Conservation (phyloP, 176 grass and related monocot genomes). For the Cenchrus americanus region DNA sequence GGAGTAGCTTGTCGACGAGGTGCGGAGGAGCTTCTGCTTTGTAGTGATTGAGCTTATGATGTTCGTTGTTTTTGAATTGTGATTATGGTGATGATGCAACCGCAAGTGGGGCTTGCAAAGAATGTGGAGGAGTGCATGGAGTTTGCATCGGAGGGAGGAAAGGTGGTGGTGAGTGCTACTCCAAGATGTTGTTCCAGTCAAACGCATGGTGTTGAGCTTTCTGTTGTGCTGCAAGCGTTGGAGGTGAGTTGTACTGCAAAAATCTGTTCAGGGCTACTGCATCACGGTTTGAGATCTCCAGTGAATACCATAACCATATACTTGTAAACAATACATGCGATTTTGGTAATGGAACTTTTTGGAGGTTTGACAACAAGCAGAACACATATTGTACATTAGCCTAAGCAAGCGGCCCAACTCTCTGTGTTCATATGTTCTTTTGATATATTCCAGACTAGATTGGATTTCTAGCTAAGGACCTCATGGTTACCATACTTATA, state of each 20-base stretch:
- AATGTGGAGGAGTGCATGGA: slow-evolving; percentile 60
- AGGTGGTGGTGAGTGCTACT: slow-evolving; percentile 59
- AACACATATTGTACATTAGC: no score
- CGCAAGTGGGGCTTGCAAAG: slow-evolving; percentile 69
- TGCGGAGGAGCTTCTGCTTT: slow-evolving; percentile 31
- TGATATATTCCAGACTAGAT: not conserved
- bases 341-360: not conserved
- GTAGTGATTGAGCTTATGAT: slow-evolving; percentile 12
- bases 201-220: slow-evolving; percentile 48
- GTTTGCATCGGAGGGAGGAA: slow-evolving; percentile 62
- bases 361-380: no score
- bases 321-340: slow-evolving; percentile 25
- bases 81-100: slow-evolving; percentile 47
- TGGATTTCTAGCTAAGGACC: not conserved
- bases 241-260: slow-evolving; percentile 62
- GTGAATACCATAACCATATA: slow-evolving; percentile 5
- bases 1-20: slow-evolving; percentile 78
- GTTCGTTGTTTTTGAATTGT: slow-evolving; percentile 30
- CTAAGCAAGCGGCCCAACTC: no score
- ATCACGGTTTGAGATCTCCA: not conserved
- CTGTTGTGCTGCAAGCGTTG: slow-evolving; percentile 63
- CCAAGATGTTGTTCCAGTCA: slow-evolving; percentile 17
- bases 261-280: not conserved
- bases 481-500: not conserved
- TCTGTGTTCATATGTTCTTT: not conserved